Percentiles rank a stretch among this genome's conserved stretches.
phyloP scores from a whole-genome alignment of 441 rosid species.

The Brassica balearica region DNA sequence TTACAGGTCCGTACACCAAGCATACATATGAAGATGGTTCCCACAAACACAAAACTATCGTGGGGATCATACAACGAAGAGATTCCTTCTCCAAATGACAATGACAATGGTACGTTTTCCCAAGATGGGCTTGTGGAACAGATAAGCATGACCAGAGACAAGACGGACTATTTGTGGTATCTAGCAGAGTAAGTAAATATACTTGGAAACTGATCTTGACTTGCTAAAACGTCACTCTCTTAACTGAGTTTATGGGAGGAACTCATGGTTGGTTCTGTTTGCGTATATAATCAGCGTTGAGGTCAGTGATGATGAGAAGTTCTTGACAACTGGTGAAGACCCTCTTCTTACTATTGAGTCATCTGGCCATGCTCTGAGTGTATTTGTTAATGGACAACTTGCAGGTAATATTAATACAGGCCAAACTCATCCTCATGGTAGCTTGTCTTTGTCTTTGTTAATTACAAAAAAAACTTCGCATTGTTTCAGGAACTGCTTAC shows the following conservation, averaged over 20 bases:
- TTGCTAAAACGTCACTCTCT: neutral
- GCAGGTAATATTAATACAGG: slow-evolving; percentile 48
- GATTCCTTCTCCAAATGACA: slow-evolving; percentile 48
- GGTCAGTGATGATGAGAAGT: slow-evolving; percentile 52
- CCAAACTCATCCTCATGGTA: slow-evolving; percentile 17
- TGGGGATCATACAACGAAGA: slow-evolving; percentile 71
- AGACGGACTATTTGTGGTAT: slow-evolving; percentile 71
- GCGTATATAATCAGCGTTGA: slow-evolving; percentile 46
- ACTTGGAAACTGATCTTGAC: slow-evolving; percentile 11
- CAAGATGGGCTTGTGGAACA: slow-evolving; percentile 60
- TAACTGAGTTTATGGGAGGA: neutral
- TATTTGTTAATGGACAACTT: slow-evolving; percentile 62
- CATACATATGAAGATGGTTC: slow-evolving; percentile 50
- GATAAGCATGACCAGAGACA: slow-evolving; percentile 54
- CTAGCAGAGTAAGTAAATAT: slow-evolving; percentile 57
- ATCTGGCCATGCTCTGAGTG: slow-evolving; percentile 67
- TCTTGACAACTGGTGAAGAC: slow-evolving; percentile 57
- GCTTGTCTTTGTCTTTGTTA: neutral
- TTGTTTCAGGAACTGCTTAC: slow-evolving; percentile 53
- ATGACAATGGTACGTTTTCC: slow-evolving; percentile 42
- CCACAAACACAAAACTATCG: slow-evolving; percentile 46
- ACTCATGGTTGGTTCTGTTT: slow-evolving; percentile 8
- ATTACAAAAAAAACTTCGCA: neutral
- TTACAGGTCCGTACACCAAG: slow-evolving; percentile 55
- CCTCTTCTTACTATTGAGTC: slow-evolving; percentile 62